Evolutionary conservation across 2,329 filamentous ascomycete genomes (phyloP), one percentile per base, ranked within the genome.

Genomic region (Exophiala calicioides): DNA sequence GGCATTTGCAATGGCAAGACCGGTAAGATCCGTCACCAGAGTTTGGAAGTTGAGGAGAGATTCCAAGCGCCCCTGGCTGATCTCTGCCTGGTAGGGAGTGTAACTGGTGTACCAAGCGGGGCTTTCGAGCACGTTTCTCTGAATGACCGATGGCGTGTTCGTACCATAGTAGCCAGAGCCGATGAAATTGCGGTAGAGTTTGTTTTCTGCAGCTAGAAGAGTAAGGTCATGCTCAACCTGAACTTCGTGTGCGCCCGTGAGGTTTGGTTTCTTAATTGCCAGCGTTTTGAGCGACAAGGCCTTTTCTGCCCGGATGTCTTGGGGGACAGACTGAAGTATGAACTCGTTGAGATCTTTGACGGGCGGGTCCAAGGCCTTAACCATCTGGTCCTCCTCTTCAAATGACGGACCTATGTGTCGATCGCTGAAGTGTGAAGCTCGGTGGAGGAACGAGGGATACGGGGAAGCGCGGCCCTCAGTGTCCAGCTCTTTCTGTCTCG

Each of bases 61-160:
- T 75, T 96, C 89, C 53, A 97, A 71, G 44, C 91, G 84, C 26
- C 91, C 91, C 71, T 97, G 91, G 66, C 90, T 95, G 73, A 97
- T 95, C 72, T 97, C 91, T 2, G 91, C 86, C 72, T 97, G 91
- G 70, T 96, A 97, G 12, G 91, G 91, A 0, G 91, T 96, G 68
- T 97, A 96, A 71, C 90, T 95, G 30, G 91, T 97, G 68, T 97
- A 97, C 91, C 91, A 97, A 7, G 85, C 90, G 4, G 91, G 91
- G 66, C 86, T 91, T 75, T 97, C 90, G 48, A 97, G 74, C 3
- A 97, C 79, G 65, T 96, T 96, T 58, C 90, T 80, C 75, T 93
- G 88, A 66, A 97, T 95, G 47, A 96, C 90, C 45, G 88, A 81
- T 3, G 91, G 91, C 1, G 88, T 85, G 58, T 85, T 79, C n/a